phyloP scores from a whole-genome alignment of 371 early-diverging fungal genomes.

The Lichtheimia corymbifera region DNA sequence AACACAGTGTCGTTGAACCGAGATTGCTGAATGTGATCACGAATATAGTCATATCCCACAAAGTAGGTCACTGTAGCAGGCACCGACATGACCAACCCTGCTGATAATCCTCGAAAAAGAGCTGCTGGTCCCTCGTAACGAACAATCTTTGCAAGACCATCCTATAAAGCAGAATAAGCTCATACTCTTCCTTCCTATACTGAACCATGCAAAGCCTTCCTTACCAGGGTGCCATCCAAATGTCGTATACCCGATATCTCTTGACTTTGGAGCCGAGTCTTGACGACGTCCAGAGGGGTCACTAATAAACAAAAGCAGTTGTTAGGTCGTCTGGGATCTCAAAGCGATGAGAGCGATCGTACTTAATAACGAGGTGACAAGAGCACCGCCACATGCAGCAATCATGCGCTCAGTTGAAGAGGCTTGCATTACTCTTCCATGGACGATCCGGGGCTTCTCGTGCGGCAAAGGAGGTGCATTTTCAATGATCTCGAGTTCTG shows the following conservation, averaged over 20 bases:
- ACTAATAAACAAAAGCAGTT: slow-evolving; percentile 12
- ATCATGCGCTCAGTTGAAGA: slow-evolving; percentile 41
- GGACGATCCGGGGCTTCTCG: not conserved
- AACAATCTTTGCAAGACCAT: slow-evolving; percentile 80
- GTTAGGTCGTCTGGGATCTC: not conserved
- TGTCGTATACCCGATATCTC: slow-evolving; percentile 21
- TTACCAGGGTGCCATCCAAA: slow-evolving; percentile 37
- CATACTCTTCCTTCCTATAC: not conserved
- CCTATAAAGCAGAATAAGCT: slow-evolving; percentile 34
- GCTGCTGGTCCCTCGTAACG: slow-evolving; percentile 78
- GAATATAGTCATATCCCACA: slow-evolving; percentile 90
- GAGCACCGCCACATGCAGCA: slow-evolving; percentile 45
- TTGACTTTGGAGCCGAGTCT: slow-evolving; percentile 89
- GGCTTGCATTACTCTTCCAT: slow-evolving; percentile 6
- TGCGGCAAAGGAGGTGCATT: slow-evolving; percentile 14
- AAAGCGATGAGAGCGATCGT: slow-evolving; percentile 7
- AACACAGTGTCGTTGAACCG: slow-evolving; percentile 27
- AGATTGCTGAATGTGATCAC: slow-evolving; percentile 47
- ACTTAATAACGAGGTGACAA: slow-evolving; percentile 45
- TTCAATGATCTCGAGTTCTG: slow-evolving; percentile 19
- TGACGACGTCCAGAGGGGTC: slow-evolving; percentile 92
- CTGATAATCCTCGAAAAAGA: slow-evolving; percentile 90
- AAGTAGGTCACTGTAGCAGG: slow-evolving; percentile 95
- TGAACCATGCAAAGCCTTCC: not conserved
- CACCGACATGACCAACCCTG: slow-evolving; percentile 86